Evolutionary conservation across 306 rosid genomes (phyloP), one percentile per base, ranked within the genome.

Genomic region (Begonia peltatifolia): DNA sequence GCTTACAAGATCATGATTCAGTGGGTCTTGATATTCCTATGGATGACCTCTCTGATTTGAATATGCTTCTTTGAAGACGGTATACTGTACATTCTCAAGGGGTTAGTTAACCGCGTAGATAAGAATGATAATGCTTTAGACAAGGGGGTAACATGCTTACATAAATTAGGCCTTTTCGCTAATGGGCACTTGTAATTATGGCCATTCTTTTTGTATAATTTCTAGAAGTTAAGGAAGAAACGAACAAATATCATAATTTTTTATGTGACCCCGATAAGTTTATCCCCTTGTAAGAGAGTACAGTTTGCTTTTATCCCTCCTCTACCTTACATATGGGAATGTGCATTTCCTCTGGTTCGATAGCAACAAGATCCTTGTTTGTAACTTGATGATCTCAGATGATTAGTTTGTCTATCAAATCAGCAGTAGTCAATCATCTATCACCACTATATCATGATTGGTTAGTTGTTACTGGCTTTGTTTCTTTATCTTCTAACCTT

Each of bases 1-100:
- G 62, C 59, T 77, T 81, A 55, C 94, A 86, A 75, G 99, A 86
- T 79, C 70, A 87, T 14, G 99, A 92, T 71, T 92, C 81, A 69
- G 74, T 92, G 93, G 99, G 99, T 68, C 99, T 92, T 74, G 96
- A 87, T 75, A 92, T 92, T 74, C 99, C 99, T 38, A 92, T 92
- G 99, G 99, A 92, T 64, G 99, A 92, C 77, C 99, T 92, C 60
- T 41, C 96, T 58, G 96, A 92, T 76, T 78, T 92, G 68, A 87
- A 92, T 76, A 83, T 92, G 95, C 79, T 87, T 80, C 89, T 83
- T 71, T 92, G 86, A 86, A 76, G 94, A 57, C 74, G 17, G 63
- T 58, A 64, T 30, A 66, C 67, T 51, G 74, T 61, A 67, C 47
- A 82, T 69, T 66, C 61, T 43, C 63, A 56, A 4, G 66, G 67